Evolutionary conservation across 208 protist genomes (phyloP), one percentile per base, ranked within the genome.

Genomic region (Trypanosoma caninum): DNA sequence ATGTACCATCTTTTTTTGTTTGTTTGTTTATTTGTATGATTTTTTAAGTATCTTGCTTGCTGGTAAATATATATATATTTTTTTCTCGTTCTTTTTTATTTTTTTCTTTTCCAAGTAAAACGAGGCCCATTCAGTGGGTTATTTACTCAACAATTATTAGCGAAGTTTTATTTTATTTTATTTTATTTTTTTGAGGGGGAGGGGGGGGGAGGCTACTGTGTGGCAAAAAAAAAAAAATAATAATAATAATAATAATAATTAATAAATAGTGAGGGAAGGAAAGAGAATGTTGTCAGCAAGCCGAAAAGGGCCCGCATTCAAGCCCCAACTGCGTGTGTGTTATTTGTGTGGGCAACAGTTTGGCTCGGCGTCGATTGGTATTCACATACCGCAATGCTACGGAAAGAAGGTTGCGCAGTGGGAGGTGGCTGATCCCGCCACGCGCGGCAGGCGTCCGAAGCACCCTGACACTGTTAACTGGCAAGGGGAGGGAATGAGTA

Each of bases 351-450:
- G 90, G 8, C 85, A 93, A 34, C 87, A 96, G 72, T 97, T 95
- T 64, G 90, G 93, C 28, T 85, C 63, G 28, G 76, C 77, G 2
- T 95, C 89, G 34, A 87, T 97, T 33, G 78, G 71, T 42, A 97
- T 97, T 55, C 93, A 97, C 67, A 80, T 95, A 38, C 87, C 84
- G 6, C 87, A 95, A 69, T 97, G 93, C 64, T 93, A 89, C 57
- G 46, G 74, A 7, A 95, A 97, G 70, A 92, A 93, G 61, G 23
- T 92, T 13, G 53, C 74, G 7, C 80, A 93, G 65, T 94, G 89
- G 89, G 75, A 94, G 54, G 65, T 73, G 0, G 60, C 18, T 13
- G 73, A 91, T 54, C 76, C 85, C 4, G 67, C 58, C 10, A 80
- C 79, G 3, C 78, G 90, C 0, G 90, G 90, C 5, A 68, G 69